phyloP scores from a whole-genome alignment of 148 eudicot species.

The Selenicereus undatus region DNA sequence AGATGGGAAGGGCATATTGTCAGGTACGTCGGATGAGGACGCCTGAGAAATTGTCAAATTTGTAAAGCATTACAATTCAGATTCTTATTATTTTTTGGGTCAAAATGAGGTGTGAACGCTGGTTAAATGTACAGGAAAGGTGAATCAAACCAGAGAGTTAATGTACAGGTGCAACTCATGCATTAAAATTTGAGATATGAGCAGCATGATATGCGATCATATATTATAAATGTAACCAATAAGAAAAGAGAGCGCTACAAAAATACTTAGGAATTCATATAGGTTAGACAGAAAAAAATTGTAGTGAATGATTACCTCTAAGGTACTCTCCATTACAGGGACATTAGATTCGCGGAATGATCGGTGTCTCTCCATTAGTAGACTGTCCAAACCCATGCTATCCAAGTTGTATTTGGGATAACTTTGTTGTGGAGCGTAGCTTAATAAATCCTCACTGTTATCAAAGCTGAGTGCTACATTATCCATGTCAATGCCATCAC shows the following conservation, averaged over 20 bases:
- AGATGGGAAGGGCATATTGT: slow-evolving; percentile 29
- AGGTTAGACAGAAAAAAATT: too few relatives aligned
- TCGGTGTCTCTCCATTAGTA: slow-evolving; percentile 32
- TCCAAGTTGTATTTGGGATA: slow-evolving; percentile 26
- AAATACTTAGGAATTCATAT: background rate
- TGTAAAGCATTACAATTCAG: background rate
- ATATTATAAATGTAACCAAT: background rate
- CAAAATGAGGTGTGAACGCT: too few relatives aligned
- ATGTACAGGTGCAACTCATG: too few relatives aligned
- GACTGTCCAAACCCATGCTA: slow-evolving; percentile 25
- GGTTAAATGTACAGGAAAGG: too few relatives aligned
- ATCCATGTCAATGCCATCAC: slow-evolving; percentile 38
- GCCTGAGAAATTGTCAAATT: slow-evolving; percentile 16
- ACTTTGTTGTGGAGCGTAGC: slow-evolving; percentile 21
- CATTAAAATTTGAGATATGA: background rate
- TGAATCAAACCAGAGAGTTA: too few relatives aligned
- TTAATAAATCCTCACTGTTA: slow-evolving; percentile 33
- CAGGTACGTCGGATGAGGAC: slow-evolving; percentile 33
- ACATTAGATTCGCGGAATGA: slow-evolving; percentile 31
- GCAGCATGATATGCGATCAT: background rate
- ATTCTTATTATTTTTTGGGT: too few relatives aligned
- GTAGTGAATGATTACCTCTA: slow-evolving; percentile 26
- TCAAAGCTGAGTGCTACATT: slow-evolving; percentile 38
- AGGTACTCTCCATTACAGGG: background rate
- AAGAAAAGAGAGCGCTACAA: background rate